phyloP scores from a whole-genome alignment of 805 yeast genomes.

The Nakazawaea anatomiae region DNA sequence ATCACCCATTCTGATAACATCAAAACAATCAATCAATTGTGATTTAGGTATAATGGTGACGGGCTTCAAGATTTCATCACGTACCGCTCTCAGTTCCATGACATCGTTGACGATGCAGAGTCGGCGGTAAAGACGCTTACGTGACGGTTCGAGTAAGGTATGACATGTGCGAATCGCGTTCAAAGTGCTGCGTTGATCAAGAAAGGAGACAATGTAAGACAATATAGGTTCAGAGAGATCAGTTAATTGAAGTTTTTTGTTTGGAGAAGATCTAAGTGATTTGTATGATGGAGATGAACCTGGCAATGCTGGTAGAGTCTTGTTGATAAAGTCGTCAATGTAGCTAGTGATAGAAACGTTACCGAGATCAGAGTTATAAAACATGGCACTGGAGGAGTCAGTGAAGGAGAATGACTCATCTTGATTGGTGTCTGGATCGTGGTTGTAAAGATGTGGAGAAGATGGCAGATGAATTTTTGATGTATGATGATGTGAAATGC shows the following conservation, averaged over 20 bases:
- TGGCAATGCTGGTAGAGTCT: not conserved
- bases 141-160: not conserved
- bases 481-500: too few relatives aligned
- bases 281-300: not conserved
- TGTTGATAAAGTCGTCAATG: not conserved
- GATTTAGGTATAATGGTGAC: slow-evolving; percentile 1
- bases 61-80: not conserved
- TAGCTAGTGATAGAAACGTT: not conserved
- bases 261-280: not conserved
- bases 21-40: slow-evolving; percentile 4
- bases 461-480: too few relatives aligned
- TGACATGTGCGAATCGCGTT: not conserved
- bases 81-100: not conserved
- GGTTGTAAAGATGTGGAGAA: too few relatives aligned
- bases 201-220: not conserved
- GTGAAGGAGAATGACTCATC: not conserved
- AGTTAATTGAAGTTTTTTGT: not conserved
- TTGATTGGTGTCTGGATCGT: too few relatives aligned
- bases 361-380: not conserved
- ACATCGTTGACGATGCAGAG: slow-evolving; percentile 5
- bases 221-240: not conserved
- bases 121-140: slow-evolving; percentile 1
- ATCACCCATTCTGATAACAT: slow-evolving; percentile 11
- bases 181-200: not conserved
- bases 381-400: not conserved